Evolutionary conservation across 2,329 filamentous ascomycete species (phyloP), one percentile per base, ranked within the genome.

Genomic region (Aspergillus puulaauensis): DNA sequence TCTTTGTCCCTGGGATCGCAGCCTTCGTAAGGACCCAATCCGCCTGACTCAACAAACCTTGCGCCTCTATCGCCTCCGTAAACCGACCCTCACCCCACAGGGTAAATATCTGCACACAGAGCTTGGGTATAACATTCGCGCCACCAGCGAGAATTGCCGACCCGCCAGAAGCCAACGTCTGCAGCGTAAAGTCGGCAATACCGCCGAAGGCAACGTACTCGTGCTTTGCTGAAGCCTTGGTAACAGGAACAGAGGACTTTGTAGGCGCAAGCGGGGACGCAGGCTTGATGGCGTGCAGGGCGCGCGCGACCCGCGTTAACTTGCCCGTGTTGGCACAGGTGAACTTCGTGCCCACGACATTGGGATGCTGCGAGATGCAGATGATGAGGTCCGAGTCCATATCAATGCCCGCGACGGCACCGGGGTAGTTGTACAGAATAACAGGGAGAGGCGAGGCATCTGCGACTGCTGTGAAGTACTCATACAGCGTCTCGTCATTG

Each of bases 281-380:
- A 4, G 88, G 86, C 0, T 88, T 91, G 73, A 86, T 85, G 57
- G 91, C 90, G 66, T 89, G 79, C 48, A 88, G 86, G 46, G 86
- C 90, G 14, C 83, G 76, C 6, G 91, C 90, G 4, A 96, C 90
- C 33, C 91, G 87, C 12, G 91, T 93, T 64, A 96, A 83, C 78
- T 96, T 96, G 63, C 91, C 91, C 1, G 90, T 95, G 80, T 91
- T 95, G 64, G 90, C 91, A 73, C 91, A 96, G 41, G 91, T 96
- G 81, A 96, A 96, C 75, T 96, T 96, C 55, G 90, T 93, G 61
- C 91, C 91, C 61, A 92, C 79, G 68, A 96, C 91, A 77, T 96
- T 96, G 64, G 87, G 86, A 77, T 96, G 91, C 71, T 86, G 78
- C 45, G 88, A 89, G 39, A 96, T 84, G 71, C 83, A 84, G 78